Conservation (phyloP, 495 filamentous ascomycete genomes). For the Trichoderma virens region DNA sequence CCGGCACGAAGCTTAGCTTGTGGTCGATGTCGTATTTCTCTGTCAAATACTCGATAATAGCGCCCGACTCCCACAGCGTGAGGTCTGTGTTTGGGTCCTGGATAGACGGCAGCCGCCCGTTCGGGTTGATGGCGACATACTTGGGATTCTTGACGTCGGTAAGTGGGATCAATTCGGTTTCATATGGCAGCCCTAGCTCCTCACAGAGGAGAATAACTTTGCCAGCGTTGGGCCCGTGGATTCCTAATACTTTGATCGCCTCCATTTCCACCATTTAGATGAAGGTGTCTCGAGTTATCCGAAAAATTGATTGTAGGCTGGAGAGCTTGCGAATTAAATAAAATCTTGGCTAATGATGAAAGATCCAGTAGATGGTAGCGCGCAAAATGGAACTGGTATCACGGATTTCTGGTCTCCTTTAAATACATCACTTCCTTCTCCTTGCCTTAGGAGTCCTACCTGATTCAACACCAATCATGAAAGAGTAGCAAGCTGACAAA, state of each 20-base stretch:
- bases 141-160: conserved; percentile 48
- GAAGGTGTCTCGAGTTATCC: neutral
- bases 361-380: neutral
- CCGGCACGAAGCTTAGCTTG: conserved; percentile 47
- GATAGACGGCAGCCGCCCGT: conserved; percentile 59
- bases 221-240: conserved; percentile 37
- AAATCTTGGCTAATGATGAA: neutral
- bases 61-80: conserved; percentile 65
- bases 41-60: conserved; percentile 64
- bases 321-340: neutral
- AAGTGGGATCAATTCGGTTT: conserved; percentile 31
- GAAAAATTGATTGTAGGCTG: neutral
- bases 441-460: neutral
- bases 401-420: neutral
- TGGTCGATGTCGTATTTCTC: conserved; percentile 61
- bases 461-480: neutral
- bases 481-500: conserved; percentile 1
- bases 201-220: conserved; percentile 58
- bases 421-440: neutral
- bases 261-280: conserved; percentile 17
- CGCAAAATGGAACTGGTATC: neutral
- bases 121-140: conserved; percentile 58
- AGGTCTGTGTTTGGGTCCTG: conserved; percentile 61
- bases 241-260: conserved; percentile 31
- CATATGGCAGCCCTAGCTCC: conserved; percentile 54